phyloP scores from a whole-genome alignment of 441 rosid species.

The Dalechampia spathulata region DNA sequence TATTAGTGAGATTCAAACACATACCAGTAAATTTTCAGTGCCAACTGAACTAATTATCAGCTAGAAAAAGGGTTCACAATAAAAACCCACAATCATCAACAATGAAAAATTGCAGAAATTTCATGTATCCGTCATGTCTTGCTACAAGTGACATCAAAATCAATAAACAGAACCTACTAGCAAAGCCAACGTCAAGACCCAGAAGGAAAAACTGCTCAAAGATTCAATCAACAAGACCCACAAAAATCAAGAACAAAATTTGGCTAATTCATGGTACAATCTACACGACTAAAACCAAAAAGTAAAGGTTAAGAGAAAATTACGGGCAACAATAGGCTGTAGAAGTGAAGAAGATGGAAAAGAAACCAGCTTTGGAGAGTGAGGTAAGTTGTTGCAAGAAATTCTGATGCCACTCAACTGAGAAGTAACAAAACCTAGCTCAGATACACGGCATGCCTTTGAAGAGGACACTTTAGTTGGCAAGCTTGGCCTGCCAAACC shows the following conservation, averaged over 20 bases:
- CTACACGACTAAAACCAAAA: not conserved
- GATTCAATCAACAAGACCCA: not conserved
- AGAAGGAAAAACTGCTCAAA: not conserved
- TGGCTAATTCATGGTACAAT: not conserved
- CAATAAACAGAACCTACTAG: not conserved
- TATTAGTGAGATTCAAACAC: too few relatives aligned
- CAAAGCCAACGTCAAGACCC: not conserved
- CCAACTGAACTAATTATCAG: not conserved
- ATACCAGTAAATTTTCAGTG: not conserved
- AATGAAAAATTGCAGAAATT: not conserved
- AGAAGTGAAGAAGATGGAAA: constrained; percentile 33
- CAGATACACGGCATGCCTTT: constrained; percentile 16
- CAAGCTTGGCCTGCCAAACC: not conserved
- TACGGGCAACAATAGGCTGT: constrained; percentile 75
- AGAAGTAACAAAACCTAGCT: constrained; percentile 52
- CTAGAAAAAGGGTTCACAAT: too few relatives aligned
- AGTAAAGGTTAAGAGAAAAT: not conserved
- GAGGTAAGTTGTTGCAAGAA: constrained; percentile 21
- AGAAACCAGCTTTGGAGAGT: constrained; percentile 26
- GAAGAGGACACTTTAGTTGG: constrained; percentile 9
- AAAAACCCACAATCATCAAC: not conserved
- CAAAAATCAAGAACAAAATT: not conserved
- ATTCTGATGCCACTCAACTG: constrained; percentile 64
- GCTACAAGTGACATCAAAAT: not conserved
- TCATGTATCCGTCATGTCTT: not conserved